A percentile compares a stretch with the other conserved stretches of the same genome.
Evolutionary conservation across 2,329 filamentous ascomycete species (phyloP).

Genomic region (Mollisia scopiformis): DNA sequence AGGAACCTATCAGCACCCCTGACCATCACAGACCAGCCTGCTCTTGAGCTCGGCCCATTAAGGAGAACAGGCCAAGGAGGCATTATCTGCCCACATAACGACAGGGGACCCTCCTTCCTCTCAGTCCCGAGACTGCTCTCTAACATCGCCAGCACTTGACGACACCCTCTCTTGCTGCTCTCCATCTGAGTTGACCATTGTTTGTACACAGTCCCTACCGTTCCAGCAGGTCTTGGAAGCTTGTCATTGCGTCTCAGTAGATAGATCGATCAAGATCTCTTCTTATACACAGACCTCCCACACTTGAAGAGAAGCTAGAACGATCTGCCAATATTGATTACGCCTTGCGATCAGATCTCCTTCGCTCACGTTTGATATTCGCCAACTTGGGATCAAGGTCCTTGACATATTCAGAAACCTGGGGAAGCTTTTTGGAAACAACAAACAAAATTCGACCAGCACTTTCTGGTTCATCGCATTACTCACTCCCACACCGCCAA

Average conservation of each 20-base stretch:
- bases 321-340: background rate
- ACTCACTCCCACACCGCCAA: slow-evolving; percentile 16
- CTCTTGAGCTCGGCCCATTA: slow-evolving; percentile 6
- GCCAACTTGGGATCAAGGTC: background rate
- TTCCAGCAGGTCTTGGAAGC: slow-evolving; percentile 19
- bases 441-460: slow-evolving; percentile 8
- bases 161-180: slow-evolving; percentile 11
- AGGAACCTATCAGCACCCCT: slow-evolving; percentile 8
- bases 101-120: slow-evolving; percentile 8
- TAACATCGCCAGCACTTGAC: slow-evolving; percentile 9
- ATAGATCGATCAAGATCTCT: background rate
- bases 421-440: slow-evolving; percentile 7
- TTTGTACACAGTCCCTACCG: slow-evolving; percentile 21
- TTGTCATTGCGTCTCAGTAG: background rate
- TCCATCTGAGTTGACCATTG: slow-evolving; percentile 15
- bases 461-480: slow-evolving; percentile 4
- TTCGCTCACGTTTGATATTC: background rate
- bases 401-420: slow-evolving; percentile 3
- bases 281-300: background rate
- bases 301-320: background rate
- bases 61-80: background rate
- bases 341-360: slow-evolving; percentile 1
- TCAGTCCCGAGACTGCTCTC: slow-evolving; percentile 18
- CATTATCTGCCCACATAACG: slow-evolving; percentile 7
- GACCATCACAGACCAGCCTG: background rate